Conservation (phyloP, 352 stramenopile genomes). For the Phytophthora aleatoria region DNA sequence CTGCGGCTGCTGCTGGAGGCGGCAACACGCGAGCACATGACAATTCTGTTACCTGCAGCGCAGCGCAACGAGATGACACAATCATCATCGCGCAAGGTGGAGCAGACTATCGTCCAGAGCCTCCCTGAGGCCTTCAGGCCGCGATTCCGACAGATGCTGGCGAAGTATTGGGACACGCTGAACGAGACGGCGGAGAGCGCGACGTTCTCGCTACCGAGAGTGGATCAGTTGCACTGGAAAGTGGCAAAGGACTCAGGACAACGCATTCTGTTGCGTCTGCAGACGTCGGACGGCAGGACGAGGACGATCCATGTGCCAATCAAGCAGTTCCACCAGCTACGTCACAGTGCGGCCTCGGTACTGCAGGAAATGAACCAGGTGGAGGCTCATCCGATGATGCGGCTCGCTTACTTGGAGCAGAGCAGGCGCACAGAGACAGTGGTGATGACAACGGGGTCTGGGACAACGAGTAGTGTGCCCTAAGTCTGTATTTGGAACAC, state of each 20-base stretch:
- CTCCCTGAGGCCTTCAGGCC: conserved; percentile 50
- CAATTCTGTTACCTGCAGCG: conserved; percentile 46
- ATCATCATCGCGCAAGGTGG: conserved; percentile 26
- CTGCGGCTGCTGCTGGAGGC: conserved; percentile 53
- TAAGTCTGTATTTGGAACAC: conserved; percentile 9
- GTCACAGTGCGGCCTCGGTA: conserved; percentile 74
- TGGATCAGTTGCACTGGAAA: conserved; percentile 49
- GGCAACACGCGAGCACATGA: conserved; percentile 53
- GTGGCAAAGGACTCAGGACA: conserved; percentile 14
- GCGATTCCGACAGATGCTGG: conserved; percentile 50
- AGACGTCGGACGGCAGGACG: conserved; percentile 50
- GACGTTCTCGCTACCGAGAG: conserved; percentile 40
- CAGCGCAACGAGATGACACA: conserved; percentile 6
- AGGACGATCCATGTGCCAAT: conserved; percentile 55
- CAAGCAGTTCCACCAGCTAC: conserved; percentile 77
- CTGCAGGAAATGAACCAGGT: conserved; percentile 80
- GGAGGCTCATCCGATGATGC: conserved; percentile 80
- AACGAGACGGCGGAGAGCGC: conserved; percentile 1
- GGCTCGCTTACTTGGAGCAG: conserved; percentile 55
- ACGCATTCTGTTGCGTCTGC: conserved; percentile 53
- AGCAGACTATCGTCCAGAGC: conserved; percentile 38
- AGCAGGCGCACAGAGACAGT: conserved; percentile 1
- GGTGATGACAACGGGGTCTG: not conserved
- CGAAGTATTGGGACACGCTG: conserved; percentile 36
- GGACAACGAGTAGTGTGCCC: conserved; percentile 1